Conservation (phyloP, 805 yeast species). For the Schizosaccharomyces lindneri region DNA sequence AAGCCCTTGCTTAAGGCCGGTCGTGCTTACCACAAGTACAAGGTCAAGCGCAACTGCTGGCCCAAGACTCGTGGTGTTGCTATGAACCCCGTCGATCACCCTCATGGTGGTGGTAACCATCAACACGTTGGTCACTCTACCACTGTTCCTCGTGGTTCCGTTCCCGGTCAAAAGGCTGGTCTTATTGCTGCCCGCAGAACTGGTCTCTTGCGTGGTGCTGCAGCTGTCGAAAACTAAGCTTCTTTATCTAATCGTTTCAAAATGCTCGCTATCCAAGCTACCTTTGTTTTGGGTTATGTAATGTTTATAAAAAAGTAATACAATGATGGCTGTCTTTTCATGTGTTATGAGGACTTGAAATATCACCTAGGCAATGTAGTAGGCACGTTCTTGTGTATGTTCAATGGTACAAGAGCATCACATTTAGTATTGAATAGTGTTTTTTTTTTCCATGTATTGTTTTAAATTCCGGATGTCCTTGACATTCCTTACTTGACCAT, state of each 20-base stretch:
- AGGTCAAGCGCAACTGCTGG: conserved; percentile 98
- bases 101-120: conserved; percentile 99
- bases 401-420: too few relatives aligned
- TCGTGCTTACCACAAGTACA: conserved; percentile 99
- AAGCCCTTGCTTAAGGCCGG: conserved; percentile 99
- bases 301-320: conserved; percentile 7
- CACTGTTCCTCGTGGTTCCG: conserved; percentile 97
- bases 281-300: conserved; percentile 4
- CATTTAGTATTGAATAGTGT: too few relatives aligned
- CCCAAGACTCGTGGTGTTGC: conserved; percentile 99
- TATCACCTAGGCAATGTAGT: too few relatives aligned
- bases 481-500: too few relatives aligned
- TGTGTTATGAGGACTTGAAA: too few relatives aligned
- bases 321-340: background rate
- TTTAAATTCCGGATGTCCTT: too few relatives aligned
- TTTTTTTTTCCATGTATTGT: too few relatives aligned
- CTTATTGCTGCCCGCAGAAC: conserved; percentile 99
- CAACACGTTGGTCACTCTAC: conserved; percentile 99
- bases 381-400: too few relatives aligned
- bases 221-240: conserved; percentile 52
- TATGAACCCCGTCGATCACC: conserved; percentile 99
- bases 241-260: background rate
- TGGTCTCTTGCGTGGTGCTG: conserved; percentile 99
- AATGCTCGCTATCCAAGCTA: too few relatives aligned
- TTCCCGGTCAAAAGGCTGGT: conserved; percentile 99